Evolutionary conservation across 352 stramenopile genomes (phyloP).

Genomic region (Globisporangium middletonii): DNA sequence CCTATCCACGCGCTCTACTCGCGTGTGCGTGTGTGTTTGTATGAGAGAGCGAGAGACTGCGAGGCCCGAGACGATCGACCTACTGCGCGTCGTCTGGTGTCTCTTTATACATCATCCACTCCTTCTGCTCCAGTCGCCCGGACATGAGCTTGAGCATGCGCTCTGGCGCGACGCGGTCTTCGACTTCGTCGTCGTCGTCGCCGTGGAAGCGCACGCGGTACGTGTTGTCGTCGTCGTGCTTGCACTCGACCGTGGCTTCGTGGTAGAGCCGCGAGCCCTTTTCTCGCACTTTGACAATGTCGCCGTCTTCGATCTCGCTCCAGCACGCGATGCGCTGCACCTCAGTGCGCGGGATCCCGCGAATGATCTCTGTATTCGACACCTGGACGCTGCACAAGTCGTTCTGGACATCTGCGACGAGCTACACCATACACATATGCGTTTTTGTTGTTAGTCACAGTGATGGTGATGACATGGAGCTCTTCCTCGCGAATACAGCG

Average conservation of each 20-base stretch:
- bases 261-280: constrained; percentile 52
- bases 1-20: background rate
- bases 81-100: constrained; percentile 17
- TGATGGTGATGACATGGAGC: no score
- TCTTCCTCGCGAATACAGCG: background rate
- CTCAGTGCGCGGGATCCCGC: constrained; percentile 29
- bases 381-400: constrained; percentile 49
- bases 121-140: constrained; percentile 51
- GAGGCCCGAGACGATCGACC: background rate
- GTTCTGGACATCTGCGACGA: constrained; percentile 41
- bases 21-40: background rate
- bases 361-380: constrained; percentile 38
- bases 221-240: constrained; percentile 39
- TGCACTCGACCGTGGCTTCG: constrained; percentile 42
- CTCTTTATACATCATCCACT: constrained; percentile 75
- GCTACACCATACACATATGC: constrained; percentile 16
- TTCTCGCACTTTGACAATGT: constrained; percentile 64
- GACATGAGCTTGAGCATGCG: constrained; percentile 65
- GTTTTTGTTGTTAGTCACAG: no score
- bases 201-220: constrained; percentile 63
- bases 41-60: no score
- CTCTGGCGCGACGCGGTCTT: constrained; percentile 36
- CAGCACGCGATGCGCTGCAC: constrained; percentile 54
- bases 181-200: constrained; percentile 46
- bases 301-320: constrained; percentile 58